Percentiles rank a stretch among this genome's conserved stretches.
Conservation (phyloP, 371 early-diverging fungal species). For the Mucor ambiguus region DNA sequence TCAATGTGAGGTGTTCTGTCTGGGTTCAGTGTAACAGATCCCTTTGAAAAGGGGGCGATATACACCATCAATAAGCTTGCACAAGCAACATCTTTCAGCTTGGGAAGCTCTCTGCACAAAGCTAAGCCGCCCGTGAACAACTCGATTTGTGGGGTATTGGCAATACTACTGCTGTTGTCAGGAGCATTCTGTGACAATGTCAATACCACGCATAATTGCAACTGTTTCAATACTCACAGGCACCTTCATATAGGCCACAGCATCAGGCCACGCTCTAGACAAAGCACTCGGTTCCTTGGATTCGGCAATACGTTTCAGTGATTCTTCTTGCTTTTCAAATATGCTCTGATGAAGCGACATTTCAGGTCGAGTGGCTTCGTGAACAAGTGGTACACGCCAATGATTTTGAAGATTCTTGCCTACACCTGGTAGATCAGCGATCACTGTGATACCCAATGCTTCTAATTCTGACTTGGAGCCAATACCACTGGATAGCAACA, state of each 20-base stretch:
- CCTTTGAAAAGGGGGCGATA: slow-evolving; percentile 27
- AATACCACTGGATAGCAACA: slow-evolving; percentile 26
- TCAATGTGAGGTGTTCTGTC: slow-evolving; percentile 9
- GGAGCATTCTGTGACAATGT: slow-evolving; percentile 21
- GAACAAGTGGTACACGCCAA: slow-evolving; percentile 26
- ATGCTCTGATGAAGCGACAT: slow-evolving; percentile 19
- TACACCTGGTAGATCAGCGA: slow-evolving; percentile 38
- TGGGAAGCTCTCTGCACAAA: slow-evolving; percentile 21
- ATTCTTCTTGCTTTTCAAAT: slow-evolving; percentile 9
- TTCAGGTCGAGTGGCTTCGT: slow-evolving; percentile 21
- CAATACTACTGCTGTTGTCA: slow-evolving; percentile 20
- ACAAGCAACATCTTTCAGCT: slow-evolving; percentile 19
- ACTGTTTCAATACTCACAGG: slow-evolving; percentile 6
- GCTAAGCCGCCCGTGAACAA: slow-evolving; percentile 30
- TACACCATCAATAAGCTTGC: slow-evolving; percentile 25
- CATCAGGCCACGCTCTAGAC: slow-evolving; percentile 30
- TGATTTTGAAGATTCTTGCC: slow-evolving; percentile 47
- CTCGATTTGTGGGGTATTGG: slow-evolving; percentile 30
- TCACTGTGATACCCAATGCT: slow-evolving; percentile 15
- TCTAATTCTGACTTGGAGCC: slow-evolving; percentile 32
- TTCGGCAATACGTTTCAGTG: slow-evolving; percentile 6
- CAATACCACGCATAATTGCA: neutral
- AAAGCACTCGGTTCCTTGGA: slow-evolving; percentile 26
- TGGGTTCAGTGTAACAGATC: slow-evolving; percentile 13
- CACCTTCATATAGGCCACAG: slow-evolving; percentile 37